Conservation (phyloP, 371 early-diverging fungal genomes). For the Mortierella sp. region DNA sequence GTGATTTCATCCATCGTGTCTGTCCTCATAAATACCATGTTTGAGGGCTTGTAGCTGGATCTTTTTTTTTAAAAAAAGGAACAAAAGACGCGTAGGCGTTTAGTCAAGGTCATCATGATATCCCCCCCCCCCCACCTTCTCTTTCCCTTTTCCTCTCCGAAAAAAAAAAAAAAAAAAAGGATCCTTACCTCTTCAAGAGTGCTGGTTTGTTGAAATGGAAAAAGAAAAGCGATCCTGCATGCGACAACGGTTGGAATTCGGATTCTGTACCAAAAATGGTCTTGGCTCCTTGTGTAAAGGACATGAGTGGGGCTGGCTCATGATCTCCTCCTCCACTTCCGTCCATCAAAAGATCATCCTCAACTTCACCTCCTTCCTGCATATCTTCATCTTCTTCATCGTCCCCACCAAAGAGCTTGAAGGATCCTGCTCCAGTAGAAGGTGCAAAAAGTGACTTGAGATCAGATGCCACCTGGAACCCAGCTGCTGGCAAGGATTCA, state of each 20-base stretch:
- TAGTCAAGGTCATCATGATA: no score
- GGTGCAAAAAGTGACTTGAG: slow-evolving; percentile 69
- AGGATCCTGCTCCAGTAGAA: slow-evolving; percentile 47
- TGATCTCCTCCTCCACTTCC: slow-evolving; percentile 13
- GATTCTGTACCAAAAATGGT: slow-evolving; percentile 24
- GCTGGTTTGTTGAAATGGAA: slow-evolving; percentile 55
- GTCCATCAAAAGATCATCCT: slow-evolving; percentile 28
- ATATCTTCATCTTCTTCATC: slow-evolving; percentile 34
- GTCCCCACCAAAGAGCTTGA: slow-evolving; percentile 65
- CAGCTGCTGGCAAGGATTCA: slow-evolving; percentile 7
- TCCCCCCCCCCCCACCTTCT: no score
- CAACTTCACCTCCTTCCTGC: slow-evolving; percentile 18
- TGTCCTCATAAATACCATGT: slow-evolving; percentile 58
- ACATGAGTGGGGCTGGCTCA: slow-evolving; percentile 21
- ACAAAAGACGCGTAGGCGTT: no score
- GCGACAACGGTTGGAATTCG: slow-evolving; percentile 25
- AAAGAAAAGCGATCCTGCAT: slow-evolving; percentile 56
- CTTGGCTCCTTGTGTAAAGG: slow-evolving; percentile 26
- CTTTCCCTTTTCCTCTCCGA: no score
- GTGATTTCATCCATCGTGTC: slow-evolving; percentile 58
- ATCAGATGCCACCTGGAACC: slow-evolving; percentile 46
- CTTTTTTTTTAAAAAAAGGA: slow-evolving; percentile 15
- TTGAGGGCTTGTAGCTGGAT: slow-evolving; percentile 44
- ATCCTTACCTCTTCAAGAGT: slow-evolving; percentile 55
- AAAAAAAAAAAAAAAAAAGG: background rate